Conservation (phyloP, 352 stramenopile genomes). For the Phytophthora litchii region DNA sequence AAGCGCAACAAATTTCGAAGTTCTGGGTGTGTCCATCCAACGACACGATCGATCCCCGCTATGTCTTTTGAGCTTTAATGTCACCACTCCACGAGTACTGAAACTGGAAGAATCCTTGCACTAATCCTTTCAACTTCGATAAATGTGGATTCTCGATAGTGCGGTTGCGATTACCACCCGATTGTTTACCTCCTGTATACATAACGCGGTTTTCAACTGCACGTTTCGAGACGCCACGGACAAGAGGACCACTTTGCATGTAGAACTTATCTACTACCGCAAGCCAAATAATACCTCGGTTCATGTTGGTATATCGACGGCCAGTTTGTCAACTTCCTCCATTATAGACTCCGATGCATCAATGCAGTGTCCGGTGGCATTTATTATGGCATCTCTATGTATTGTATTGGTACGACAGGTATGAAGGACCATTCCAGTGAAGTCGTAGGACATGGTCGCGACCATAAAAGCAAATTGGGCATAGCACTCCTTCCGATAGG, state of each 20-base stretch:
- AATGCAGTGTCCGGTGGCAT: neutral
- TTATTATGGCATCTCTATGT: too few species aligned
- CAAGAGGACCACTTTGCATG: slow-evolving; percentile 1
- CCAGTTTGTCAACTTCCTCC: slow-evolving; percentile 1
- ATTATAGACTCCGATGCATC: neutral
- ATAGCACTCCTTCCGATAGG: slow-evolving; percentile 1
- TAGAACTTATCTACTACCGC: neutral
- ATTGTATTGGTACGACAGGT: neutral
- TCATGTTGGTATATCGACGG: neutral
- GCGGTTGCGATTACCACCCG: slow-evolving; percentile 3
- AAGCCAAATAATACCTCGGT: slow-evolving; percentile 1
- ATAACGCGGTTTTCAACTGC: slow-evolving; percentile 1
- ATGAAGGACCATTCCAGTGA: slow-evolving; percentile 1
- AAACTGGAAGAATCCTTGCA: slow-evolving; percentile 5
- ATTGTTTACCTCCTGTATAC: neutral
- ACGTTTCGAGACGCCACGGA: slow-evolving; percentile 2
- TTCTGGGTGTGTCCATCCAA: slow-evolving; percentile 1
- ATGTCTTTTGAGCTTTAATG: slow-evolving; percentile 3
- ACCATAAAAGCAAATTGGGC: slow-evolving; percentile 1
- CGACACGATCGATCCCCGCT: neutral
- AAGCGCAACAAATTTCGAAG: slow-evolving; percentile 11
- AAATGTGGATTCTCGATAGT: neutral
- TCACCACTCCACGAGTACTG: slow-evolving; percentile 7
- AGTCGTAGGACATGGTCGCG: neutral
- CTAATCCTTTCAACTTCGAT: slow-evolving; percentile 1